A percentile compares a stretch with the other conserved stretches of the same genome.
phyloP scores from a whole-genome alignment of 192 early-diverging fungal genomes.

The Helicostylum pulchrum region DNA sequence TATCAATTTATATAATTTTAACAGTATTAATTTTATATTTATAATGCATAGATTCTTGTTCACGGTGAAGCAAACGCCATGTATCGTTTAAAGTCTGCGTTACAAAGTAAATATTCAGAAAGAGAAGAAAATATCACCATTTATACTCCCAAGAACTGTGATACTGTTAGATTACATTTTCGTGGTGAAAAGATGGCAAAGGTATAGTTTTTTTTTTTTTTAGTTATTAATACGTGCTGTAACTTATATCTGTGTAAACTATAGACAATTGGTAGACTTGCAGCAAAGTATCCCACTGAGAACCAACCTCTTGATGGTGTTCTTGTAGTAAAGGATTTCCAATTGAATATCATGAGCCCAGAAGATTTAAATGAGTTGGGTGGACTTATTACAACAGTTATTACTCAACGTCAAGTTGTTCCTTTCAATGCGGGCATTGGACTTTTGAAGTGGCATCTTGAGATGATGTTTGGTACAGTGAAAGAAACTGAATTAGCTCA shows the following conservation, averaged over 20 bases:
- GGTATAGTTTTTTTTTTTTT: conserved; percentile 33
- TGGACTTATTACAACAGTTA: conserved; percentile 62
- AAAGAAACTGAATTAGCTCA: conserved; percentile 40
- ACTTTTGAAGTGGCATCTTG: conserved; percentile 85
- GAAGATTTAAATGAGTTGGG: conserved; percentile 81
- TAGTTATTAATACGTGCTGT: neutral
- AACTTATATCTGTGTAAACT: neutral
- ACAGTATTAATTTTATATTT: neutral
- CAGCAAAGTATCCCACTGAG: conserved; percentile 67
- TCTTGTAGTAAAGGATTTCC: conserved; percentile 86
- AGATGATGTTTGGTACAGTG: conserved; percentile 89
- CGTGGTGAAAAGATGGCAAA: conserved; percentile 94
- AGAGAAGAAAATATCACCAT: conserved; percentile 77
- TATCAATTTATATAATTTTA: neutral
- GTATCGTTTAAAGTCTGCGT: conserved; percentile 81
- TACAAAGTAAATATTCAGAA: conserved; percentile 80
- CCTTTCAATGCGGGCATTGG: conserved; percentile 72
- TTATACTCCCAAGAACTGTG: conserved; percentile 86
- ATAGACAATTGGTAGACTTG: conserved; percentile 82
- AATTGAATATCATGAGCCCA: conserved; percentile 81
- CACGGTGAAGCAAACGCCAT: conserved; percentile 96
- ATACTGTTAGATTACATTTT: conserved; percentile 88
- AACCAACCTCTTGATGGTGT: conserved; percentile 71
- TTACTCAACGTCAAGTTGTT: conserved; percentile 78
- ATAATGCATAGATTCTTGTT: conserved; percentile 68